Evolutionary conservation across 2,329 filamentous ascomycete genomes (phyloP).

Genomic region (Talaromyces sp.): DNA sequence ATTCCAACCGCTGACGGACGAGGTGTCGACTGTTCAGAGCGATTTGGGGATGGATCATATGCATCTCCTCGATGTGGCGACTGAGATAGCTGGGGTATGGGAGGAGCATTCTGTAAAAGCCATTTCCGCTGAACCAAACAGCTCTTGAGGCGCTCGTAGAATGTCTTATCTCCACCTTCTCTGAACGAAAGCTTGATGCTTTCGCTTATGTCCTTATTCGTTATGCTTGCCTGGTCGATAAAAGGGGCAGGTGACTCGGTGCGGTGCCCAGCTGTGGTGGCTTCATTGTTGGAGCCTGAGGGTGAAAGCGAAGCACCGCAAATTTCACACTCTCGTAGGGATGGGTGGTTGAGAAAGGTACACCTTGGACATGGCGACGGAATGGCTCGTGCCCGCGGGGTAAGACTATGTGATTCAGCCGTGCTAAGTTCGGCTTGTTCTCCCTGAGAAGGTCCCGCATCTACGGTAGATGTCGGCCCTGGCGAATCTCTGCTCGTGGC

Average conservation of each 20-base stretch:
- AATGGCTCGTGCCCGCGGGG: slow-evolving; percentile 8
- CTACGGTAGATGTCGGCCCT: slow-evolving; percentile 10
- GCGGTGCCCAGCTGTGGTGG: slow-evolving; percentile 35
- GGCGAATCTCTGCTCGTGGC: slow-evolving; percentile 47
- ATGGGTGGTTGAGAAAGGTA: slow-evolving; percentile 91
- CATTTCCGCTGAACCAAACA: slow-evolving; percentile 92
- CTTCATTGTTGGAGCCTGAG: slow-evolving; percentile 39
- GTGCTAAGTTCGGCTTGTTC: not conserved
- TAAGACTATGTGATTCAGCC: not conserved
- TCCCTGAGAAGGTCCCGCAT: slow-evolving; percentile 13
- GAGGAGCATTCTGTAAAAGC: slow-evolving; percentile 85
- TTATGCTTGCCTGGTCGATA: slow-evolving; percentile 44
- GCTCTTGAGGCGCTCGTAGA: slow-evolving; percentile 81
- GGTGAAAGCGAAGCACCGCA: slow-evolving; percentile 73
- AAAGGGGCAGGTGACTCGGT: slow-evolving; percentile 75
- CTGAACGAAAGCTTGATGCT: slow-evolving; percentile 90
- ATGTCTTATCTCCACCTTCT: slow-evolving; percentile 80
- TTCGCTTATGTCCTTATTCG: slow-evolving; percentile 60
- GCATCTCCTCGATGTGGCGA: slow-evolving; percentile 20
- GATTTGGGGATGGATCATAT: slow-evolving; percentile 22
- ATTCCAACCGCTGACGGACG: slow-evolving; percentile 71
- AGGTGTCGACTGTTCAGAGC: slow-evolving; percentile 20
- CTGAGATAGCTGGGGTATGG: slow-evolving; percentile 63
- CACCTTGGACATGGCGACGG: slow-evolving; percentile 68
- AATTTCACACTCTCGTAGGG: slow-evolving; percentile 80